phyloP scores from a whole-genome alignment of 257 asterid species.

The Catharanthus roseus region DNA sequence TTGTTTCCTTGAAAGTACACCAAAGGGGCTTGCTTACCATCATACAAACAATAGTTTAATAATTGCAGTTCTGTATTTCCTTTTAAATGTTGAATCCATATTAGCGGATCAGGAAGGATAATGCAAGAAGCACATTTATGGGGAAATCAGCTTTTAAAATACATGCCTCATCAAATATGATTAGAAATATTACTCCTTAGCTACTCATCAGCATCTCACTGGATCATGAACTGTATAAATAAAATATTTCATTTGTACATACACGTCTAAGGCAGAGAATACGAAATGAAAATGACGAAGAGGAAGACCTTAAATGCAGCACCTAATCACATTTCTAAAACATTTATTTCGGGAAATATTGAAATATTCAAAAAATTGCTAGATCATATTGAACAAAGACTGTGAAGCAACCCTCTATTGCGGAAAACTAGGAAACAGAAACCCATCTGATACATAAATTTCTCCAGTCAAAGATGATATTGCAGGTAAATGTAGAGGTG shows the following conservation, averaged over 20 bases:
- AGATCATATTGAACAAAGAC: no score
- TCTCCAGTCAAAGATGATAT: no score
- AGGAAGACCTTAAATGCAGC: no score
- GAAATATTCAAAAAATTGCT: no score
- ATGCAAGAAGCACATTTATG: neutral
- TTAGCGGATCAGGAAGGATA: neutral
- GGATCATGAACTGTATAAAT: neutral
- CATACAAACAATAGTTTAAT: neutral
- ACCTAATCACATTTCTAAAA: no score
- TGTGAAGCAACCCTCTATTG: no score
- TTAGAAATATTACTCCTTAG: neutral
- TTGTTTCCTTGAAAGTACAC: neutral
- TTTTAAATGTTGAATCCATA: neutral
- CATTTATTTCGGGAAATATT: no score
- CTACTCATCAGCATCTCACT: neutral
- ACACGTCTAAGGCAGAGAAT: neutral
- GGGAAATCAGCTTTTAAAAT: neutral
- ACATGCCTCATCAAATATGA: neutral
- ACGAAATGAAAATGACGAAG: neutral
- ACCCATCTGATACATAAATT: no score
- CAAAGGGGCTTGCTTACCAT: neutral
- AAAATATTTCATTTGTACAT: neutral
- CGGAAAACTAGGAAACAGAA: no score
- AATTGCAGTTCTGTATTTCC: neutral
- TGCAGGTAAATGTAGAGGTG: no score